These are phyloP conservation scores for Blastocystis sp. DNA, from an alignment of 352 stramenopile genomes.

Conservation along the genomic window DNA sequence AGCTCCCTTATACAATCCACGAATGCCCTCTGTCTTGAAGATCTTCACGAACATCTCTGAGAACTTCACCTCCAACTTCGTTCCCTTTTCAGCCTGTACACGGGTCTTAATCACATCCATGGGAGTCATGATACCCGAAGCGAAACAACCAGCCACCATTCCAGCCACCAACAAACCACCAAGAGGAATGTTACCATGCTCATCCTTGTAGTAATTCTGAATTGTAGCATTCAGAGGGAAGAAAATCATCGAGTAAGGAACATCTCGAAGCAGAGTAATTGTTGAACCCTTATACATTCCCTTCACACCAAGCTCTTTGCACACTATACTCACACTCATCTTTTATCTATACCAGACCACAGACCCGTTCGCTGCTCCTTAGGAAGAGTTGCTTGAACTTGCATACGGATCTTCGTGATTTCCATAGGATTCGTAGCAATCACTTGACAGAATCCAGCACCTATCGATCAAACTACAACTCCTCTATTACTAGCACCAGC, in stretches of 20 bases:
- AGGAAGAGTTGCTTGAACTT: conserved; percentile 75
- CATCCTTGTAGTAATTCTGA: conserved; percentile 68
- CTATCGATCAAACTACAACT: conserved; percentile 8
- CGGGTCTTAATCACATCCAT: conserved; percentile 81
- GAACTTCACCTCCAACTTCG: conserved; percentile 74
- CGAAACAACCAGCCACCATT: conserved; percentile 70
- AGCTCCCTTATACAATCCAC: conserved; percentile 76
- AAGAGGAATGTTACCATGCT: conserved; percentile 70
- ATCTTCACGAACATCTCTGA: conserved; percentile 76
- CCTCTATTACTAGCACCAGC: conserved; percentile 67
- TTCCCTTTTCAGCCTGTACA: conserved; percentile 72
- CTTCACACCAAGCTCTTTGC: conserved; percentile 70
- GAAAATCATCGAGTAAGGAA: conserved; percentile 84
- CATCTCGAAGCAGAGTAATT: conserved; percentile 80
- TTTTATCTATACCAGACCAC: neutral
- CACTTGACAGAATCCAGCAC: conserved; percentile 75
- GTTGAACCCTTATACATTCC: conserved; percentile 77
- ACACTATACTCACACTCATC: conserved; percentile 30
- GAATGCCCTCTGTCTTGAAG: conserved; percentile 72
- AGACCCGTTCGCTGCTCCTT: conserved; percentile 67
- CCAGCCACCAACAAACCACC: conserved; percentile 71
- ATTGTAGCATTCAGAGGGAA: conserved; percentile 80
- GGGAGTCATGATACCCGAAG: conserved; percentile 70
- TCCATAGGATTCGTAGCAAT: conserved; percentile 80
- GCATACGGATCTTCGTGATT: conserved; percentile 82